Conservation (phyloP, 2,329 filamentous ascomycete genomes). For the Fusarium scirpi region DNA sequence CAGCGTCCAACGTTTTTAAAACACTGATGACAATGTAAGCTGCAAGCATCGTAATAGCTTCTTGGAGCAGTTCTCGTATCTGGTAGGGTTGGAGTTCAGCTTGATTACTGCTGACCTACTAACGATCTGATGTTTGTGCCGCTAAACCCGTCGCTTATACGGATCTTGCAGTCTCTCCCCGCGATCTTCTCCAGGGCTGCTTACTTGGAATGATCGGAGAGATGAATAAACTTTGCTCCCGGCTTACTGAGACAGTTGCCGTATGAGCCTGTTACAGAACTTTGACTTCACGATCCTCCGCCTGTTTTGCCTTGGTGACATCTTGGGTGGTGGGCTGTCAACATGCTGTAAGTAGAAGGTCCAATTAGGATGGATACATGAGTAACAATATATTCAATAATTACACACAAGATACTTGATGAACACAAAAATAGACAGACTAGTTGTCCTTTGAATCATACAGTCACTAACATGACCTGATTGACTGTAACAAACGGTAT, state of each 20-base stretch:
- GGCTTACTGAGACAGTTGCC: slow-evolving; percentile 15
- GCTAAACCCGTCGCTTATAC: background rate
- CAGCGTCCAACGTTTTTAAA: background rate
- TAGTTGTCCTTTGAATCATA: background rate
- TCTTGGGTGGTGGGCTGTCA: background rate
- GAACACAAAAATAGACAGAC: background rate
- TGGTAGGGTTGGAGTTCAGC: slow-evolving; percentile 6
- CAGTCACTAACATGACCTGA: background rate
- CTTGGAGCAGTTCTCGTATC: background rate
- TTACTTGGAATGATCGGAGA: background rate
- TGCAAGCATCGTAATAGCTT: background rate
- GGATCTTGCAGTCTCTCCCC: background rate
- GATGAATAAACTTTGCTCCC: slow-evolving; percentile 2
- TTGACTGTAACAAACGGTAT: background rate
- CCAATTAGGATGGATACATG: background rate
- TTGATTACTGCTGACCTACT: background rate
- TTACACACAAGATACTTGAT: background rate
- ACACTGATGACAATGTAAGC: background rate
- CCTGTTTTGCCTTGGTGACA: background rate
- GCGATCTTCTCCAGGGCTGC: background rate
- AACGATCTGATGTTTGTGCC: background rate
- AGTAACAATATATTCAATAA: too few species aligned
- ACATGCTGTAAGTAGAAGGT: background rate
- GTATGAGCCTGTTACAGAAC: background rate
- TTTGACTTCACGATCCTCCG: background rate